A percentile compares a stretch with the other conserved stretches of the same genome.
Conservation (phyloP, 306 rosid species). For the Cicer judaicum region DNA sequence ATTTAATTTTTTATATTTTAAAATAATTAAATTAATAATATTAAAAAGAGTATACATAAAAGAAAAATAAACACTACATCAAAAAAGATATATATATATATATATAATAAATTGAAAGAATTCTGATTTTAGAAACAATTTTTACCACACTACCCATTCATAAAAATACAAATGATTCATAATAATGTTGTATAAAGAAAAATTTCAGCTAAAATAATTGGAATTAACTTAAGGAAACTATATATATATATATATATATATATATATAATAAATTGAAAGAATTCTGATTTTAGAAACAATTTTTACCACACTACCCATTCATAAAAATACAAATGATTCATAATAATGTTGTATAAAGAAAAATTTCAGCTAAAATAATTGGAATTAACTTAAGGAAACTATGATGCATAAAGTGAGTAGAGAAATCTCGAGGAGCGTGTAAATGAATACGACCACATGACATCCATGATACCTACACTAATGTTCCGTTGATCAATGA, state of each 20-base stretch:
- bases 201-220: background rate
- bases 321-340: background rate
- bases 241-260: too few species aligned
- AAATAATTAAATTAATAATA: too few species aligned
- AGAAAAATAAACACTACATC: too few species aligned
- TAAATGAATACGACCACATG: constrained; percentile 17
- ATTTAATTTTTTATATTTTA: too few species aligned
- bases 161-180: background rate
- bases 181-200: background rate
- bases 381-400: background rate
- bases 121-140: too few species aligned
- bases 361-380: background rate
- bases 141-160: background rate
- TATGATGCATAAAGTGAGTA: background rate
- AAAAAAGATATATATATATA: too few species aligned
- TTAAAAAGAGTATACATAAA: too few species aligned
- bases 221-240: background rate
- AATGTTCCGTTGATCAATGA: background rate
- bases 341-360: background rate
- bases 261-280: too few species aligned
- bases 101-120: too few species aligned
- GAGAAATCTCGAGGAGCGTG: constrained; percentile 14
- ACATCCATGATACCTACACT: constrained; percentile 38
- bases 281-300: too few species aligned
- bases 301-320: background rate